Base-by-base conservation (phyloP, 2,329 filamentous ascomycete genomes). In the Arthrobotrys sinensis region DNA sequence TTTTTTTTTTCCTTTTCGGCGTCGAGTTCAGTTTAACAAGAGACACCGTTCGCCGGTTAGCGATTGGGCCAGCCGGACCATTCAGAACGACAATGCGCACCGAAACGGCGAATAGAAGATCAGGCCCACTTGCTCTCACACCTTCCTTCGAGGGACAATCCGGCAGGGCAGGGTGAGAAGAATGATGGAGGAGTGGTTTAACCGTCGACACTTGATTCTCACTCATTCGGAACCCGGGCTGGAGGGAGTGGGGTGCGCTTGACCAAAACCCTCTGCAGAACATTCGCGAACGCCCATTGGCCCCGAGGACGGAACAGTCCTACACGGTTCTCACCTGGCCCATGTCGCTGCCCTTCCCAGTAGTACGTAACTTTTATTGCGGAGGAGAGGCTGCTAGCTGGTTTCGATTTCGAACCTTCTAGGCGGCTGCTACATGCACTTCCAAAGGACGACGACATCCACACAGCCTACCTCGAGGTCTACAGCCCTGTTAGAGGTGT, bases 121-220 rank as follows among this genome's bases (percentile, higher is more conserved):
- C 72, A 77, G 72, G 72, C 72, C 72, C 72, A 65, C 72, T 65
- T 21, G 63, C 28, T 43, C 40, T 55, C 50, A 62, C 32, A 76
- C 71, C 71, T 76, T 76, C 71, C 64, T 36, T 76, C 55, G 71
- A 68, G 45, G 40, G 71, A 62, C 64, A 69, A 53, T 69, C 71
- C 68, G 52, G 63, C 70, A 66, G 43, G 57, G 69, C 70, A 66
- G 43, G 57, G 69, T 36, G 24, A 24, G 19, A 28, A 45, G 19
- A 43, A 38, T 19, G 63, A 50, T 55, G 64, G 24, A 21, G 16
- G 38, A 14, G 46, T 28, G 62, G 32, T 65, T 64, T 38, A 52
- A 21, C 62, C 16, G 28, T 65, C 24, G 40, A 34, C 63, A 8
- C 24, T 66, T 28, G n/a, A 52, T 55, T 40, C 50, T 36, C 50